phyloP scores from a whole-genome alignment of 805 yeast species.

The Kuraishia piskuri region DNA sequence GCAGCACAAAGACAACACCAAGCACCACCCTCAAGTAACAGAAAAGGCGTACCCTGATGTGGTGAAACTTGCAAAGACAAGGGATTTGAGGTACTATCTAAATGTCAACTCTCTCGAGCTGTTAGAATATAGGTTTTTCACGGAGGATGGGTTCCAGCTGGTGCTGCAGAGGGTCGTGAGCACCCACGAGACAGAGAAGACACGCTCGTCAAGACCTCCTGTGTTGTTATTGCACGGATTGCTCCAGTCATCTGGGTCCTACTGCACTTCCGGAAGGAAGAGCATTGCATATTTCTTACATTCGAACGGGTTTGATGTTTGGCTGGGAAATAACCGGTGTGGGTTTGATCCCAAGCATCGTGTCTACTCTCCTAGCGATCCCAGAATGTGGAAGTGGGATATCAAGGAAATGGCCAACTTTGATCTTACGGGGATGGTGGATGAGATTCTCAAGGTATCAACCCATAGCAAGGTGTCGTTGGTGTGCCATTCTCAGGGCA shows the following conservation, averaged over 20 bases:
- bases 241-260: slow-evolving; percentile 81
- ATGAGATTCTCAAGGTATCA: slow-evolving; percentile 40
- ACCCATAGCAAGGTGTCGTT: slow-evolving; percentile 42
- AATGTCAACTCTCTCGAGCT: slow-evolving; percentile 50
- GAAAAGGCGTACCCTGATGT: slow-evolving; percentile 22
- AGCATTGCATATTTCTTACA: slow-evolving; percentile 58
- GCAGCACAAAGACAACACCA: slow-evolving; percentile 5
- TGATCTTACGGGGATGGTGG: slow-evolving; percentile 71
- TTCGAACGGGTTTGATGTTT: slow-evolving; percentile 66
- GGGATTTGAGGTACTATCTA: slow-evolving; percentile 59
- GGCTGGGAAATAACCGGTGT: slow-evolving; percentile 89
- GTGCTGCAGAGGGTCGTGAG: slow-evolving; percentile 54
- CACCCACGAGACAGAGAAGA: slow-evolving; percentile 27
- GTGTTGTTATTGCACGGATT: slow-evolving; percentile 79
- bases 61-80: slow-evolving; percentile 19
- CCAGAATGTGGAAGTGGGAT: slow-evolving; percentile 89
- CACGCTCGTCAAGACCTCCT: slow-evolving; percentile 33
- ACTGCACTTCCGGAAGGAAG: slow-evolving; percentile 71
- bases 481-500: slow-evolving; percentile 89
- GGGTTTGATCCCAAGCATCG: slow-evolving; percentile 72
- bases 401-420: slow-evolving; percentile 69
- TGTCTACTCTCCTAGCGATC: slow-evolving; percentile 30
- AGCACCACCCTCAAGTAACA: slow-evolving; percentile 3
- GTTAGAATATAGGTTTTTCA: slow-evolving; percentile 49
- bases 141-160: slow-evolving; percentile 77